Conservation (phyloP, 495 filamentous ascomycete species). For the Aspergillus bridgeri region DNA sequence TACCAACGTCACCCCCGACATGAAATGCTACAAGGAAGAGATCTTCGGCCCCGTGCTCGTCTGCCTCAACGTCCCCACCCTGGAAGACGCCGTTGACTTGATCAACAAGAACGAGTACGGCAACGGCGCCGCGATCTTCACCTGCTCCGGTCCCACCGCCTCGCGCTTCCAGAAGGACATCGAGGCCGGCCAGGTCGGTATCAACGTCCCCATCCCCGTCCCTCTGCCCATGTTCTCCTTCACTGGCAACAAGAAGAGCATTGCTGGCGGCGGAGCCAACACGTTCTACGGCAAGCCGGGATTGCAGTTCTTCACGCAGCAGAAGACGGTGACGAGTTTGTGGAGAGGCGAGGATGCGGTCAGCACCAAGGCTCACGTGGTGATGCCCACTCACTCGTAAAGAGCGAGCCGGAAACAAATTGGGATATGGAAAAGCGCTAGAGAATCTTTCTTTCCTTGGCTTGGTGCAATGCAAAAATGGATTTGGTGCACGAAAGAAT, state of each 20-base stretch:
- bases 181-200: conserved; percentile 55
- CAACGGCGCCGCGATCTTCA: conserved; percentile 69
- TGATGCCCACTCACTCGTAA: conserved; percentile 73
- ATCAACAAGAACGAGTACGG: conserved; percentile 71
- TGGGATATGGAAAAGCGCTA: neutral
- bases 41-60: conserved; percentile 97
- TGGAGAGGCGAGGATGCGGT: conserved; percentile 86
- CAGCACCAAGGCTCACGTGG: conserved; percentile 66
- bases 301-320: conserved; percentile 91
- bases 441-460: neutral
- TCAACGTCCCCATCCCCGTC: conserved; percentile 75
- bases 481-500: neutral
- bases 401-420: neutral
- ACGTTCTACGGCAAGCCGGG: conserved; percentile 95
- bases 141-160: conserved; percentile 58
- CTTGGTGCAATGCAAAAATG: neutral
- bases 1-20: conserved; percentile 82
- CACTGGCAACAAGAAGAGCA: conserved; percentile 95
- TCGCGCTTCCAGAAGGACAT: conserved; percentile 62
- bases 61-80: conserved; percentile 74
- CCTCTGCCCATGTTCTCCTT: conserved; percentile 96
- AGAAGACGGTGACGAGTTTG: conserved; percentile 93
- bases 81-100: conserved; percentile 70
- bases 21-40: conserved; percentile 94
- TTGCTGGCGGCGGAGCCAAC: conserved; percentile 89